These are phyloP conservation scores for Astrocystis sublimbata DNA, from an alignment of 495 filamentous ascomycete species.

Conservation along the genomic window DNA sequence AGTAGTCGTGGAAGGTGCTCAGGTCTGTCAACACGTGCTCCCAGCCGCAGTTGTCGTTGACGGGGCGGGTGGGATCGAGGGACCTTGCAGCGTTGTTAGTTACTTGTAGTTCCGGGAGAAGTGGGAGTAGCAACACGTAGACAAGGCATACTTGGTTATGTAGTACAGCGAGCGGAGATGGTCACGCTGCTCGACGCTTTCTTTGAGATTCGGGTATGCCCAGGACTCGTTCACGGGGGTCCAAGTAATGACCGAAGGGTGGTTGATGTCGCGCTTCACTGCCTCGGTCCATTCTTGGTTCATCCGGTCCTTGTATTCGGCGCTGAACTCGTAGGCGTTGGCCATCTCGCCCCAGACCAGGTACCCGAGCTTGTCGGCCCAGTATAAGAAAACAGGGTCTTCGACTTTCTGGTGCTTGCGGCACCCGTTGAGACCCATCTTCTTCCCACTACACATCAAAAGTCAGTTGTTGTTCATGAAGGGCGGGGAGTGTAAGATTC, in stretches of 20 bases:
- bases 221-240: slow-evolving; percentile 64
- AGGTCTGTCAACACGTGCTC: slow-evolving; percentile 60
- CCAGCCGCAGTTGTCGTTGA: slow-evolving; percentile 69
- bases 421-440: slow-evolving; percentile 59
- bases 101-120: background rate
- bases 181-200: slow-evolving; percentile 55
- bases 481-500: background rate
- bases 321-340: slow-evolving; percentile 49
- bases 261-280: slow-evolving; percentile 60
- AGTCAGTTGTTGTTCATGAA: background rate
- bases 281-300: slow-evolving; percentile 58
- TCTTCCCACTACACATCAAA: slow-evolving; percentile 39
- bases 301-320: slow-evolving; percentile 54
- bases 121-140: background rate
- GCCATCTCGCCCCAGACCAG: slow-evolving; percentile 42
- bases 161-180: slow-evolving; percentile 61
- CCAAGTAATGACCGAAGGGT: slow-evolving; percentile 62
- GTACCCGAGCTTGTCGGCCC: slow-evolving; percentile 37
- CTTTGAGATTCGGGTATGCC: slow-evolving; percentile 55
- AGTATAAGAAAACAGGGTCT: slow-evolving; percentile 38
- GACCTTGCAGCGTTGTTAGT: slow-evolving; percentile 32
- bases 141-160: slow-evolving; percentile 54
- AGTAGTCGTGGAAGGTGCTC: slow-evolving; percentile 63
- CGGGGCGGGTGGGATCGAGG: slow-evolving; percentile 57
- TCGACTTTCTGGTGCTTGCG: slow-evolving; percentile 57